phyloP scores from a whole-genome alignment of 179 eudicot species.

The Silene noctiflora region DNA sequence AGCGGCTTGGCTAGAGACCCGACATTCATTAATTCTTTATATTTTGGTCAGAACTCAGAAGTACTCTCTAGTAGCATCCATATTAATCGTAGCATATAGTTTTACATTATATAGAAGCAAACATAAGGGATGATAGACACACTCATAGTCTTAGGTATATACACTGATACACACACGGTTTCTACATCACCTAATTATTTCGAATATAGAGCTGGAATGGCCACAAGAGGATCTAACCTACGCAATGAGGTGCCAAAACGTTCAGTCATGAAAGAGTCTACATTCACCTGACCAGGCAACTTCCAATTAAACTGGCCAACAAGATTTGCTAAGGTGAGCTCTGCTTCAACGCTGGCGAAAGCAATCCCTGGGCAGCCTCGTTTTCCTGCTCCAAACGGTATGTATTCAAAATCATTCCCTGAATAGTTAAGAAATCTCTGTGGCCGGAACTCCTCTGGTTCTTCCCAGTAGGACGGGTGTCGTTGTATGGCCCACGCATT shows the following conservation, averaged over 20 bases:
- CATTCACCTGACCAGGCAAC: slow-evolving; percentile 17
- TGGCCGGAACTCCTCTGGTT: neutral
- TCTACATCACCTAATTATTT: neutral
- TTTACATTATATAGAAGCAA: no score
- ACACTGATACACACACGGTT: neutral
- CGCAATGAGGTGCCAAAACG: slow-evolving; percentile 17
- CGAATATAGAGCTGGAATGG: slow-evolving; percentile 14
- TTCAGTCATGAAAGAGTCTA: slow-evolving; percentile 19
- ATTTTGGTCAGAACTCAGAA: neutral
- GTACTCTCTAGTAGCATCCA: no score
- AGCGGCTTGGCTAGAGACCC: no score
- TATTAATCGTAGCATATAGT: no score
- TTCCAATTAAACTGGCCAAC: slow-evolving; percentile 26
- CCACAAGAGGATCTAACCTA: slow-evolving; percentile 21
- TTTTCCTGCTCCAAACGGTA: slow-evolving; percentile 36
- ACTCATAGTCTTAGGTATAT: no score
- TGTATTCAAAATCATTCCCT: slow-evolving; percentile 25
- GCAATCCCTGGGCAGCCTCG: slow-evolving; percentile 22
- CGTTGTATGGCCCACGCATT: neutral
- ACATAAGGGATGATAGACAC: no score
- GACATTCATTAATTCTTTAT: neutral
- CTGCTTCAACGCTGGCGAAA: slow-evolving; percentile 12
- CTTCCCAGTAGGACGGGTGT: neutral
- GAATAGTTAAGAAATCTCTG: neutral
- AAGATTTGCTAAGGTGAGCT: slow-evolving; percentile 33